phyloP scores from a whole-genome alignment of 1,139 yeast species.

The Yamadazyma friedrichii region DNA sequence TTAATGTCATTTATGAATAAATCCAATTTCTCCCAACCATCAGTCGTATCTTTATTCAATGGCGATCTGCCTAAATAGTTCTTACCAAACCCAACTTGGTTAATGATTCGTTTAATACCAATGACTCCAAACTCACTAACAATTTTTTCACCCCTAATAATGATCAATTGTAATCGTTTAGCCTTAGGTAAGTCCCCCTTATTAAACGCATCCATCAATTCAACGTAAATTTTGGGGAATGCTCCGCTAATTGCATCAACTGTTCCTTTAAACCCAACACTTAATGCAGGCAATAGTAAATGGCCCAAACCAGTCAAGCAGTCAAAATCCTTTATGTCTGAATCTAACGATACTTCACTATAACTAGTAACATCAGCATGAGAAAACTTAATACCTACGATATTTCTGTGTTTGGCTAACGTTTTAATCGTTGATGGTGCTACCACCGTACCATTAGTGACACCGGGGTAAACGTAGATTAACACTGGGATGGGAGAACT shows the following conservation, averaged over 20 bases:
- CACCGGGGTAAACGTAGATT: constrained; percentile 53
- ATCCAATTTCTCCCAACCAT: constrained; percentile 13
- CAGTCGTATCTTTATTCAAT: constrained; percentile 23
- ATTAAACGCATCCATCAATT: constrained; percentile 18
- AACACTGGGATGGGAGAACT: constrained; percentile 42
- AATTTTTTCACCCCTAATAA: constrained; percentile 22
- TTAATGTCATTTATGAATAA: constrained; percentile 12
- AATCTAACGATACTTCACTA: constrained; percentile 35
- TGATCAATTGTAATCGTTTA: constrained; percentile 18
- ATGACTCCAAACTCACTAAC: constrained; percentile 22
- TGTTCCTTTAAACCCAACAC: constrained; percentile 23
- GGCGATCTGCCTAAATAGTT: constrained; percentile 31
- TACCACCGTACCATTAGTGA: constrained; percentile 34
- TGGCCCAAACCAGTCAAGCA: constrained; percentile 25
- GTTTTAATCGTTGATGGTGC: constrained; percentile 27
- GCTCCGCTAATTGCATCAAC: constrained; percentile 37
- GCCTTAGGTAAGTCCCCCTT: constrained; percentile 19
- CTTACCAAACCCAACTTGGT: constrained; percentile 37
- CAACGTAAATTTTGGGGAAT: constrained; percentile 38
- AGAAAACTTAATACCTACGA: constrained; percentile 49
- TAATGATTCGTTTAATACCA: constrained; percentile 30
- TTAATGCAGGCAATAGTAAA: constrained; percentile 23
- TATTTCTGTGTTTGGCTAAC: constrained; percentile 39
- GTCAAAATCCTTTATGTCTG: constrained; percentile 24
- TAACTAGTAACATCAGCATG: constrained; percentile 31